Evolutionary conservation across 2,329 filamentous ascomycete species (phyloP).

Genomic region (Thelonectria discophora): DNA sequence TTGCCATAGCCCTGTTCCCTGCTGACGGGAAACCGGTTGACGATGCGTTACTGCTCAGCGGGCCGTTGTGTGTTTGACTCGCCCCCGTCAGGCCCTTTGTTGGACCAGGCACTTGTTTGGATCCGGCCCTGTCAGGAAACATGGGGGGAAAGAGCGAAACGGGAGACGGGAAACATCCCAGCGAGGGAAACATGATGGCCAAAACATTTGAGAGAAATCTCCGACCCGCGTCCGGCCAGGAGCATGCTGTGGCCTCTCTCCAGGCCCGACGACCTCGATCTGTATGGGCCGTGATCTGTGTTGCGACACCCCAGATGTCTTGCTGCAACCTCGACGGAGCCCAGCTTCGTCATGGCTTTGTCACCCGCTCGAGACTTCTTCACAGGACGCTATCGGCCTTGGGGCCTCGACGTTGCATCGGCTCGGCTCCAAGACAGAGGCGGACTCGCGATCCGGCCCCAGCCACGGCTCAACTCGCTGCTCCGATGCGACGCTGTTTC

Average conservation of each 20-base stretch:
- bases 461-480: slow-evolving; percentile 27
- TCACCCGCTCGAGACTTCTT: slow-evolving; percentile 30
- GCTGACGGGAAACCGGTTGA: slow-evolving; percentile 25
- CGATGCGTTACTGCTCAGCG: slow-evolving; percentile 20
- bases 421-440: slow-evolving; percentile 24
- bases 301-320: slow-evolving; percentile 33
- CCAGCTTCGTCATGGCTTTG: slow-evolving; percentile 41
- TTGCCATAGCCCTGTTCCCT: slow-evolving; percentile 21
- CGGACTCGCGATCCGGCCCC: slow-evolving; percentile 27
- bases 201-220: slow-evolving; percentile 39
- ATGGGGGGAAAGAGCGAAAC: slow-evolving; percentile 1
- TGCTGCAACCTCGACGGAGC: slow-evolving; percentile 26
- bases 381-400: slow-evolving; percentile 35
- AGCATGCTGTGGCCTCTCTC: slow-evolving; percentile 31
- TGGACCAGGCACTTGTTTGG: no score
- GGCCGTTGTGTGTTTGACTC: slow-evolving; percentile 25
- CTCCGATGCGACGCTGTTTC: slow-evolving; percentile 40
- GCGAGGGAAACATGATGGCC: slow-evolving; percentile 23
- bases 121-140: slow-evolving; percentile 13
- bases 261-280: slow-evolving; percentile 29
- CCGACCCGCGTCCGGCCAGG: slow-evolving; percentile 40
- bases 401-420: slow-evolving; percentile 36
- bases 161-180: slow-evolving; percentile 24
- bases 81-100: slow-evolving; percentile 13
- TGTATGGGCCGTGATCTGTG: slow-evolving; percentile 30